A percentile compares a stretch with the other conserved stretches of the same genome.
Conservation (phyloP, 805 yeast species). For the Monosporozyma aquatica region DNA sequence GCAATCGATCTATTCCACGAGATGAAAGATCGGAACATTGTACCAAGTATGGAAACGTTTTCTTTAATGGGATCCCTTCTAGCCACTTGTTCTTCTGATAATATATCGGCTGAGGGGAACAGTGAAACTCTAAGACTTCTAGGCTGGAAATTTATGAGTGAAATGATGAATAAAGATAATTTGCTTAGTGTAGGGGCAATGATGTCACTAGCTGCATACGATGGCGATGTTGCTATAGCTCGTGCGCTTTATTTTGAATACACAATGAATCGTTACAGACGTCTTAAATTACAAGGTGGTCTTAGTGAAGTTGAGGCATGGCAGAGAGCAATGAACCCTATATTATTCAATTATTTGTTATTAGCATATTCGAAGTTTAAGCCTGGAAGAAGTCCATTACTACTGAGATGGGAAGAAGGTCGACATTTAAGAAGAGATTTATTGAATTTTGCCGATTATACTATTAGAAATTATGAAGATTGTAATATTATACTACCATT, state of each 20-base stretch:
- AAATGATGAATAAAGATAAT: conserved; percentile 40
- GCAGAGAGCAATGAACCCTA: conserved; percentile 29
- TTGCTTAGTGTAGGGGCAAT: conserved; percentile 40
- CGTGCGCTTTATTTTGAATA: conserved; percentile 55
- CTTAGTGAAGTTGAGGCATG: conserved; percentile 11
- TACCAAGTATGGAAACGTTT: conserved; percentile 17
- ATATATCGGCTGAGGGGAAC: conserved; percentile 24
- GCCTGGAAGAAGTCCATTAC: conserved; percentile 27
- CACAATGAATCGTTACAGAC: conserved; percentile 27
- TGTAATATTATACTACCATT: conserved; percentile 45
- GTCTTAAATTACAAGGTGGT: conserved; percentile 5
- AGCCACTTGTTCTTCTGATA: conserved; percentile 24
- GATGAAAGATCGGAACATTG: conserved; percentile 34
- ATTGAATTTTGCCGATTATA: conserved; percentile 35
- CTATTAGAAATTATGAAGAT: conserved; percentile 19
- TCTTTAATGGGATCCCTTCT: conserved; percentile 19
- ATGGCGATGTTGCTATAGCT: conserved; percentile 66
- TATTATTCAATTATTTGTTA: conserved; percentile 39
- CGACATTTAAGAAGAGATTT: conserved; percentile 39
- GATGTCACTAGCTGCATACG: conserved; percentile 66
- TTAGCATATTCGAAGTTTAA: conserved; percentile 40
- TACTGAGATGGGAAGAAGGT: conserved; percentile 39
- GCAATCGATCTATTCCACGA: conserved; percentile 73
- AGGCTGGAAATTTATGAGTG: conserved; percentile 75
- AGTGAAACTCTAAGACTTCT: conserved; percentile 20